Conservation (phyloP, 345 rosid species). For the Arabidopsis suecica region DNA sequence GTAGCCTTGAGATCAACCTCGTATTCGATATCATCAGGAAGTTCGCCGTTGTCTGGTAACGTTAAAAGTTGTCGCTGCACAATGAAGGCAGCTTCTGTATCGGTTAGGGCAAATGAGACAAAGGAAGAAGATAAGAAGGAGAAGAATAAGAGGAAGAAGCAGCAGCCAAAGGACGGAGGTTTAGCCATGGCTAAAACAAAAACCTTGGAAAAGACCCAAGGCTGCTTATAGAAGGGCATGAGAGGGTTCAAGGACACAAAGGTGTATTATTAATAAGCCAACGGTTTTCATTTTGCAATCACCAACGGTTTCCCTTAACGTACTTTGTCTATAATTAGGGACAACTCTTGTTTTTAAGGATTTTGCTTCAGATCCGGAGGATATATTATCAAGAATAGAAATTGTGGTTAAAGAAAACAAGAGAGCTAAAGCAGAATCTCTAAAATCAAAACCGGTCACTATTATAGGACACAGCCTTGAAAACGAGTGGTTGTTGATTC, state of each 20-base stretch:
- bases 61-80: conserved; percentile 71
- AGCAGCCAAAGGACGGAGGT: conserved; percentile 62
- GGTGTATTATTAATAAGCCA: conserved; percentile 41
- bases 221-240: conserved; percentile 64
- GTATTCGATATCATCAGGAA: conserved; percentile 45
- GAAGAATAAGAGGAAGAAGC: conserved; percentile 45
- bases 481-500: conserved; percentile 27
- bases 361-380: conserved; percentile 38
- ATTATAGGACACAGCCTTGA: conserved; percentile 35
- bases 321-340: conserved; percentile 39
- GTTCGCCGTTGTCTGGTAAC: conserved; percentile 49
- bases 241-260: conserved; percentile 33
- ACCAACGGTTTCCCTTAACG: conserved; percentile 35
- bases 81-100: conserved; percentile 63
- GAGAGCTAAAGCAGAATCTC: conserved; percentile 21
- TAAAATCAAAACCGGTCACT: conserved; percentile 33
- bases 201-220: conserved; percentile 73
- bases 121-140: conserved; percentile 42
- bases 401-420: conserved; percentile 34
- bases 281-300: conserved; percentile 23
- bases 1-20: conserved; percentile 46
- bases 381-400: conserved; percentile 32
- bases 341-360: conserved; percentile 19
- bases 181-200: conserved; percentile 50
- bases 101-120: conserved; percentile 54